A percentile compares a stretch with the other conserved stretches of the same genome.
Conservation (phyloP, 768 basidiomycete species). For the Neoboletus subvelutipes region DNA sequence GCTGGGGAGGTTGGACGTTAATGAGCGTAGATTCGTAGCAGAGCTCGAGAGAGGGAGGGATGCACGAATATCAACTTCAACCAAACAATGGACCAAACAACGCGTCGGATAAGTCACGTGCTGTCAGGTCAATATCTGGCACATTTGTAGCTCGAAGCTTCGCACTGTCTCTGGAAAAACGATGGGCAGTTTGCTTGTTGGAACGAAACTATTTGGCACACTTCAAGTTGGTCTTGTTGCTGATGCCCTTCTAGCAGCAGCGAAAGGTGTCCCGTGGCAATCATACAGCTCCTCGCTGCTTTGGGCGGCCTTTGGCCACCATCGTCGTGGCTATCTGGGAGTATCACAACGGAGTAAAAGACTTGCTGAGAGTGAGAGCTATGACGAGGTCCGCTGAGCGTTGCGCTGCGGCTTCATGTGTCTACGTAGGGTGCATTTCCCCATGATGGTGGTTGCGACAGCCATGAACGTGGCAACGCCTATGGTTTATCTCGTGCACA, state of each 20-base stretch:
- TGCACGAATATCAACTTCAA: slow-evolving; percentile 32
- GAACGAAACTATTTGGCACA: slow-evolving; percentile 75
- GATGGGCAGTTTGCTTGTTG: slow-evolving; percentile 48
- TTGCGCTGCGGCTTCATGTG: slow-evolving; percentile 2
- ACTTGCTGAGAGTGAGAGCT: slow-evolving; percentile 46
- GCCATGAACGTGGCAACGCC: slow-evolving; percentile 51
- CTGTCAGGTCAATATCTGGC: not conserved
- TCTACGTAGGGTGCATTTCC: slow-evolving; percentile 46
- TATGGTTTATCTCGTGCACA: slow-evolving; percentile 46
- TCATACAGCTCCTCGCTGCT: slow-evolving; percentile 52
- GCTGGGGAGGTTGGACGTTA: slow-evolving; percentile 28
- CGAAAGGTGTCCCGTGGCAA: slow-evolving; percentile 43
- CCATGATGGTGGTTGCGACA: slow-evolving; percentile 50
- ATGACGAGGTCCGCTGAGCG: slow-evolving; percentile 48
- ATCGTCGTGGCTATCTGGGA: slow-evolving; percentile 64
- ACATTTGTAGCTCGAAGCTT: too few species aligned
- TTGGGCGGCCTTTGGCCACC: slow-evolving; percentile 50
- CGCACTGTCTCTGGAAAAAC: slow-evolving; percentile 48
- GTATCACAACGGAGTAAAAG: slow-evolving; percentile 57
- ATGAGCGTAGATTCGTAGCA: slow-evolving; percentile 24
- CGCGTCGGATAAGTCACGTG: slow-evolving; percentile 24
- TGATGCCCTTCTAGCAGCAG: slow-evolving; percentile 39
- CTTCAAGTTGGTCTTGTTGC: slow-evolving; percentile 61
- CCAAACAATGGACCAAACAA: slow-evolving; percentile 44
- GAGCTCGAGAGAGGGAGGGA: not conserved